phyloP scores from a whole-genome alignment of 2,329 filamentous ascomycete species.

The Alternaria sp. region DNA sequence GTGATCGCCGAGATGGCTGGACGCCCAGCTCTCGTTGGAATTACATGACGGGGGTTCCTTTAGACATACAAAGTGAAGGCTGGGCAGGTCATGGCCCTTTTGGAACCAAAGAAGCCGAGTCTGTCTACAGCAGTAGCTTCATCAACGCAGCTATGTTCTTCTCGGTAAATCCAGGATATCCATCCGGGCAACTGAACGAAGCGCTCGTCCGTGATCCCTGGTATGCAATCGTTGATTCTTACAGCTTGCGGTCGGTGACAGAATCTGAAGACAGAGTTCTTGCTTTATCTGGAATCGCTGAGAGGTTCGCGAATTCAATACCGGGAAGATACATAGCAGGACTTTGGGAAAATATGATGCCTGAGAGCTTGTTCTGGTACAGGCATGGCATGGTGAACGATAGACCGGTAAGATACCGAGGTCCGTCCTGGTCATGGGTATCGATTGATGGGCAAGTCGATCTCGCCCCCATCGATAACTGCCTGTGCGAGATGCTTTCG shows the following conservation, averaged over 20 bases:
- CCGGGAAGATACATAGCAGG: not conserved
- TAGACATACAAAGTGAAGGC: accelerated
- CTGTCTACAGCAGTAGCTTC: not conserved
- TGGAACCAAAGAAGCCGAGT: not conserved
- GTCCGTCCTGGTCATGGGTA: not conserved
- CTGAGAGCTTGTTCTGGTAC: accelerated
- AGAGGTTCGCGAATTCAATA: not conserved
- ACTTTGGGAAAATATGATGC: not conserved
- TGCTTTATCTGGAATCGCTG: not conserved
- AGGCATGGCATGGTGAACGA: accelerated
- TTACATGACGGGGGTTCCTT: too few relatives aligned
- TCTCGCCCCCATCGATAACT: accelerated
- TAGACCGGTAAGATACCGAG: not conserved
- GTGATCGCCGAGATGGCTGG: too few relatives aligned
- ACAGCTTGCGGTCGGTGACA: not conserved
- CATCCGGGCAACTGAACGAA: not conserved
- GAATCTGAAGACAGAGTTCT: not conserved
- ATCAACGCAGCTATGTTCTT: not conserved
- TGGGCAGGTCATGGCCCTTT: not conserved
- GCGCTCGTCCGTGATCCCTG: accelerated
- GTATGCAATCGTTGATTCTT: accelerated
- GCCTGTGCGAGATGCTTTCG: accelerated
- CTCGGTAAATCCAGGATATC: not conserved
- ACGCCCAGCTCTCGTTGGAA: too few relatives aligned
- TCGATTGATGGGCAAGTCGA: not conserved